Evolutionary conservation across 2,329 filamentous ascomycete species (phyloP).

Genomic region (Colletotrichum sojae): DNA sequence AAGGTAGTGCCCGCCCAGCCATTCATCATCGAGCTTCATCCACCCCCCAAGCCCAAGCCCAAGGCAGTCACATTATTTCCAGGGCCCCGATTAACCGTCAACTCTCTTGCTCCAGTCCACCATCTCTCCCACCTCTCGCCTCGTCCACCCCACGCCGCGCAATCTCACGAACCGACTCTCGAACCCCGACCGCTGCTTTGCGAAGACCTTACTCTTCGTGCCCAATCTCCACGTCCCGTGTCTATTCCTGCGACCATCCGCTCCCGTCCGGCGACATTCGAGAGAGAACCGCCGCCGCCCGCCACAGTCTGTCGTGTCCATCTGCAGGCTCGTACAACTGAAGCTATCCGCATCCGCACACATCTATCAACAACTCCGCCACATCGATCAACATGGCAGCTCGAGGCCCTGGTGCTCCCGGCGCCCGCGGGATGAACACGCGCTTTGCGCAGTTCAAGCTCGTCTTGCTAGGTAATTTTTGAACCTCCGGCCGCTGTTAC

Average conservation of each 20-base stretch:
- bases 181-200: conserved; percentile 10
- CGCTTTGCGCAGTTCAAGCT: conserved; percentile 99
- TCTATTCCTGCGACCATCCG: conserved; percentile 10
- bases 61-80: conserved; percentile 42
- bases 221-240: conserved; percentile 9
- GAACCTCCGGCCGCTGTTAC: neutral
- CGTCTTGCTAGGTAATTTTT: conserved; percentile 86
- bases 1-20: conserved; percentile 26
- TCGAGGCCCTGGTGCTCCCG: conserved; percentile 70
- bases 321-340: conserved; percentile 12
- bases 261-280: conserved; percentile 26
- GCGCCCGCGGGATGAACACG: conserved; percentile 77
- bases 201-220: neutral
- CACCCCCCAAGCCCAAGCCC: conserved; percentile 7
- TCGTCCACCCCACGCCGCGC: conserved; percentile 21
- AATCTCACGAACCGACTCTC: neutral
- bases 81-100: conserved; percentile 36
- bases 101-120: conserved; percentile 10
- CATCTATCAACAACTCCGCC: conserved; percentile 44
- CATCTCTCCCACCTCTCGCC: conserved; percentile 29
- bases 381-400: conserved; percentile 79
- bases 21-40: conserved; percentile 36
- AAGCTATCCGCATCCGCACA: conserved; percentile 30
- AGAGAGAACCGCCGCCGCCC: conserved; percentile 1
- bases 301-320: neutral